Evolutionary conservation across 352 stramenopile species (phyloP), one percentile per base, ranked within the genome.

Genomic region (Globisporangium canariense): DNA sequence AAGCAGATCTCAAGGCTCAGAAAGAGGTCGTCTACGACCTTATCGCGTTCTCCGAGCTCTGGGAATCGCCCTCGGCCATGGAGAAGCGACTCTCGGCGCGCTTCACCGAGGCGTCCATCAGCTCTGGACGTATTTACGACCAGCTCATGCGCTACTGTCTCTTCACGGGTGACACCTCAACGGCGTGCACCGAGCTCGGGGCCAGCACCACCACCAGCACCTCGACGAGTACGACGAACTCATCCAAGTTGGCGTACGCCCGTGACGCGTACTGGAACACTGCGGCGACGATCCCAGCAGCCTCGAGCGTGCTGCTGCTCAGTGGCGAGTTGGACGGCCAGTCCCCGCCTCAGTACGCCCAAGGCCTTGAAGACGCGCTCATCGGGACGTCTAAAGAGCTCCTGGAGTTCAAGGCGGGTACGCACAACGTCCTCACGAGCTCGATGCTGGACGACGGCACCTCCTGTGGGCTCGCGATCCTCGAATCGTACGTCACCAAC

Each of bases 21-120:
- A 74, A 74, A 2, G 68, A 81, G 52, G 60, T 91, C 18, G 57
- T 91, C 22, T 83, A 77, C 62, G 80, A 79, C 9, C 59, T 92
- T 20, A 85, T 89, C 61, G 67, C 76, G 51, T 91, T 91, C 60
- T 92, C 78, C 13, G 85, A 94, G 64, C 68, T 94, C 28, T 94
- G 85, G 85, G 83, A 94, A 36, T 50, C 36, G 0, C 83, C 83
- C 3, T 69, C 80, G 25, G 79, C 81, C 1, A 75, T 75, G 47
- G 64, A 81, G 36, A 66, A 63, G 0, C 64, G 77, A 54, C 63
- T 94, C 13, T 65, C 76, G 28, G 38, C 68, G 20, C 69, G 79
- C 9, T 92, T 91, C 59, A 80, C 66, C 10, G 62, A 78, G 18
- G 59, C 72, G 41, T 65, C 69, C 10, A 80, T 91, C 47, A 86